Evolutionary conservation across 352 stramenopile genomes (phyloP), one percentile per base, ranked within the genome.

Genomic region (Sclerospora graminicola): DNA sequence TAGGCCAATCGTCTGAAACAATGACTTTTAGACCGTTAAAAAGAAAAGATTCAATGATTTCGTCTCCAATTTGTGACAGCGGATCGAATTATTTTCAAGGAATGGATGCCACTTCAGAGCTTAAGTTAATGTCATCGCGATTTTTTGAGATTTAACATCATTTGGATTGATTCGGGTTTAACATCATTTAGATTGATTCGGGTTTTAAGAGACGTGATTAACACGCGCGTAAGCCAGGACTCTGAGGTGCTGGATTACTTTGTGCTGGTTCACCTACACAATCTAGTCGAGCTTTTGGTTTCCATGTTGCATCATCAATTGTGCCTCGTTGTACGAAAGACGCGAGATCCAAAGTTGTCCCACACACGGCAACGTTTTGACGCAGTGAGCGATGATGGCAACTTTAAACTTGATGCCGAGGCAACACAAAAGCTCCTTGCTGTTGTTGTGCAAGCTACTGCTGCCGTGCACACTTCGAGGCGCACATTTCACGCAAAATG

Each of bases 231-330:
- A 34, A 47, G 21, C 18, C 34, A 54, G 8, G 44, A 68, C 36
- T n/a, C n/a, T n/a, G 47, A 68, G 28, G 16, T 42, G 7, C 55
- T 87, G 5, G 74, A 87, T 35, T 57, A 67, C 28, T 69, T 82
- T 37, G 63, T 69, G 27, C 29, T 84, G 28, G 29, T 55, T 7
- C 69, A 87, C 39, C 34, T 84, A 1, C 51, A 66, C 19, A 45
- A 69, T 35, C 49, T 84, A 8, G 57, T 77, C 13, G 55, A 78
- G 33, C 60, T 87, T n/a, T 47, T 87, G 9, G 69, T 82, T 8
- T 77, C 74, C 13, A 87, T 87, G 74, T 48, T 87, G 3, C 74
- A 87, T 24, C 74, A 87, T 31, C 74, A 87, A 19, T 51, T 82
- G 13, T 71, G 61, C 31, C 37, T 81, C 5, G 66, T 84, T 8